Percentiles rank a stretch among this genome's conserved stretches.
Conservation (phyloP, 139 green algal species). For the Picochlorum sp. region DNA sequence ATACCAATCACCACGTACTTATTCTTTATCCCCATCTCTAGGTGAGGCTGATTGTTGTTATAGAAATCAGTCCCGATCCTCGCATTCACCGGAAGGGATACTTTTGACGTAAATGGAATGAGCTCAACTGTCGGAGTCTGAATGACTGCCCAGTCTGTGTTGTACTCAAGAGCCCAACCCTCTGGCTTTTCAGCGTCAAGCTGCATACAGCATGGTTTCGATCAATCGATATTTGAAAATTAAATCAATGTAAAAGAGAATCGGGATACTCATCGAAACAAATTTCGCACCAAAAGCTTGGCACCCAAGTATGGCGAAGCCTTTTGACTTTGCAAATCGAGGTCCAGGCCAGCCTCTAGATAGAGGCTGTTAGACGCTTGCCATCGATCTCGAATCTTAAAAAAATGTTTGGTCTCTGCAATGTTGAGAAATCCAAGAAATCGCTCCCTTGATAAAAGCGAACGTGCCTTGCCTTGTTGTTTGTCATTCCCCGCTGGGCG, state of each 20-base stretch:
- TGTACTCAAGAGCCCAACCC: background rate
- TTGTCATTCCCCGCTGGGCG: no score
- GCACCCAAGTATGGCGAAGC: no score
- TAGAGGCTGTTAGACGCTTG: no score
- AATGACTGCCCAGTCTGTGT: background rate
- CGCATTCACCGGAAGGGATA: slow-evolving; percentile 2
- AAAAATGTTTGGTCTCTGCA: no score
- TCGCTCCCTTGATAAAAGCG: no score
- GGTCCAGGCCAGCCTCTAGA: no score
- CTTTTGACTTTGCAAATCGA: no score
- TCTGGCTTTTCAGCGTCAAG: background rate
- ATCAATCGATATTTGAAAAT: no score
- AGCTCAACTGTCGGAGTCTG: background rate
- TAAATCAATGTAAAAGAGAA: no score
- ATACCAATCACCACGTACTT: background rate
- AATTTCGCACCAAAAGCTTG: background rate
- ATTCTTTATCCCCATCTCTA: slow-evolving; percentile 5
- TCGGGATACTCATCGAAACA: background rate
- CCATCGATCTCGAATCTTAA: no score
- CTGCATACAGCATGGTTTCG: background rate
- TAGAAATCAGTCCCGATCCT: slow-evolving; percentile 1
- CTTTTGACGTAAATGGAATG: background rate
- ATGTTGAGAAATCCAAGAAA: no score
- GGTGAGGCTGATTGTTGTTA: background rate
- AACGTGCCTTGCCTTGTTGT: no score